phyloP scores from a whole-genome alignment of 2,329 filamentous ascomycete genomes.

The Xylariaceae sp. region DNA sequence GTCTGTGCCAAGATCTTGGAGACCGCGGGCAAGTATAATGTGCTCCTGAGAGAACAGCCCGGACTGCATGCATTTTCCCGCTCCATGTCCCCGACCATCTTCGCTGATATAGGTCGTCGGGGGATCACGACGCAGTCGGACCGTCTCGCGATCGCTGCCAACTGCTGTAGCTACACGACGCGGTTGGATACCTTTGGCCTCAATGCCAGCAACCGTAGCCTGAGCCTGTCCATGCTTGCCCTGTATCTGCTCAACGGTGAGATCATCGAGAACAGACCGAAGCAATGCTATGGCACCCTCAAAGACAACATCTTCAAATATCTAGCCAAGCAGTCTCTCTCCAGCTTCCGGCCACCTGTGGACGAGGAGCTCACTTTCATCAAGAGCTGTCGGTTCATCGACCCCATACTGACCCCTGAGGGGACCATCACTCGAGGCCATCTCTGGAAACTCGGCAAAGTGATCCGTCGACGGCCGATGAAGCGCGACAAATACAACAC shows the following conservation, averaged over 20 bases:
- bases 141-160: constrained; percentile 25
- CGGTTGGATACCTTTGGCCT: constrained; percentile 20
- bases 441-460: constrained; percentile 22
- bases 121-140: constrained; percentile 22
- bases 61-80: constrained; percentile 16
- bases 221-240: constrained; percentile 23
- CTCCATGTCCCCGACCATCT: constrained; percentile 25
- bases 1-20: constrained; percentile 21
- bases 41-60: constrained; percentile 21
- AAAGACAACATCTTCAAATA: constrained; percentile 20
- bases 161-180: constrained; percentile 22
- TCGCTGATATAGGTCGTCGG: constrained; percentile 21
- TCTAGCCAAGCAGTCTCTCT: constrained; percentile 21
- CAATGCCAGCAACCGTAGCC: constrained; percentile 15
- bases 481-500: constrained; percentile 17
- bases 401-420: constrained; percentile 16
- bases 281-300: constrained; percentile 12
- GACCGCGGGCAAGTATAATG: constrained; percentile 23
- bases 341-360: constrained; percentile 21
- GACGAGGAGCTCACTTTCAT: constrained; percentile 24
- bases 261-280: constrained; percentile 23
- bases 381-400: constrained; percentile 23
- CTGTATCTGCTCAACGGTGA: constrained; percentile 26
- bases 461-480: constrained; percentile 20
- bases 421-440: constrained; percentile 20